Evolutionary conservation across 371 early-diverging fungal species (phyloP).

Genomic region (Syncephalis plumigaleata): DNA sequence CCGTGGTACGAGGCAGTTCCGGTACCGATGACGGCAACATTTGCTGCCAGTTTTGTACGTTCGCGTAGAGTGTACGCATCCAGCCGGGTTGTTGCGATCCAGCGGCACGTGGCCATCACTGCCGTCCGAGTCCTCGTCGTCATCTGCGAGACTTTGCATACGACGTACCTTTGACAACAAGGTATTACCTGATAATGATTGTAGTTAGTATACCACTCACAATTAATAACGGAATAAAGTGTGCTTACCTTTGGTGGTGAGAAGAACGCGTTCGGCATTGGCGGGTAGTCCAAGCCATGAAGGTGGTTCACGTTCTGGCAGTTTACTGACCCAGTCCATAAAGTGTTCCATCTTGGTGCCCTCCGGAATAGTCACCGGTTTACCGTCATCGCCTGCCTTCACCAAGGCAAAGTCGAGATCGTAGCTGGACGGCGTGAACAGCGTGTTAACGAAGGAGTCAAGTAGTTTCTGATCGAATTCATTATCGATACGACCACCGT

Average conservation of each 20-base stretch:
- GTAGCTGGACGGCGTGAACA: constrained; percentile 71
- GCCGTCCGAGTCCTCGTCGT: constrained; percentile 36
- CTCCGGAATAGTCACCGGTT: constrained; percentile 58
- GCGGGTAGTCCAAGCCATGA: constrained; percentile 92
- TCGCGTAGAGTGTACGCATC: constrained; percentile 45
- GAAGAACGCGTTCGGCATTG: constrained; percentile 82
- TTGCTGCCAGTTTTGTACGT: constrained; percentile 36
- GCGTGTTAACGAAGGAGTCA: constrained; percentile 69
- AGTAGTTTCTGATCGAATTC: constrained; percentile 77
- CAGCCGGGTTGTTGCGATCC: constrained; percentile 34
- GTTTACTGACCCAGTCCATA: constrained; percentile 64
- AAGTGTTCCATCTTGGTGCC: constrained; percentile 78
- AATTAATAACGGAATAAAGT: neutral
- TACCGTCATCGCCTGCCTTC: constrained; percentile 20
- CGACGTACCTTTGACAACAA: constrained; percentile 68
- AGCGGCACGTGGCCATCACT: constrained; percentile 9
- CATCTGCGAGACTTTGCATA: constrained; percentile 68
- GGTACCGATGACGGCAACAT: constrained; percentile 35
- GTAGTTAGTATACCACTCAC: neutral
- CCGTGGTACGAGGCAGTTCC: constrained; percentile 15
- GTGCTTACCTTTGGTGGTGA: constrained; percentile 37
- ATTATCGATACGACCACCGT: constrained; percentile 93
- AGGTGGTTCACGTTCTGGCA: constrained; percentile 91
- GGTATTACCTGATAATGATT: constrained; percentile 16
- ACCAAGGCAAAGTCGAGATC: constrained; percentile 71